phyloP scores from a whole-genome alignment of 352 stramenopile species.

The Phytophthora meadii region DNA sequence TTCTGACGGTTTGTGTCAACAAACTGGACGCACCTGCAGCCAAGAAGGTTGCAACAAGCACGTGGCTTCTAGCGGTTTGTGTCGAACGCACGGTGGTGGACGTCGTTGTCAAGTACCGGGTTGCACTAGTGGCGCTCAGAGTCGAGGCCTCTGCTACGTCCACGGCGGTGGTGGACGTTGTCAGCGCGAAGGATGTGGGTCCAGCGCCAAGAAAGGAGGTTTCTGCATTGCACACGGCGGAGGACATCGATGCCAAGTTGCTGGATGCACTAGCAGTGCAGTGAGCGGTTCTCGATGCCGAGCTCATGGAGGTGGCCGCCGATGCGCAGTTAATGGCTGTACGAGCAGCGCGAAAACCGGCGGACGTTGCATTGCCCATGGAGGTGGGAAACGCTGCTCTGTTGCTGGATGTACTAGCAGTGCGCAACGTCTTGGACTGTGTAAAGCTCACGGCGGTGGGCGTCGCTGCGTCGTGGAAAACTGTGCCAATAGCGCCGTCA shows the following conservation, averaged over 20 bases:
- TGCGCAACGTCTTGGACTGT: conserved; percentile 82
- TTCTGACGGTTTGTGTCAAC: conserved; percentile 60
- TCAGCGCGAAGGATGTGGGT: conserved; percentile 74
- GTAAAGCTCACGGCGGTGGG: conserved; percentile 87
- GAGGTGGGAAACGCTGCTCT: conserved; percentile 83
- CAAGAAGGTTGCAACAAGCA: conserved; percentile 74
- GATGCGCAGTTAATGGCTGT: conserved; percentile 75
- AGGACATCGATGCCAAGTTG: conserved; percentile 79
- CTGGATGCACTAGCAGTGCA: conserved; percentile 76
- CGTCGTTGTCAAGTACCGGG: conserved; percentile 80
- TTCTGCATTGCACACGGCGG: conserved; percentile 88
- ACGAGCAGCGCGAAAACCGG: conserved; percentile 87
- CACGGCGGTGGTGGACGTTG: conserved; percentile 83
- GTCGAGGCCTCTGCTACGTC: conserved; percentile 83
- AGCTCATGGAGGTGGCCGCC: conserved; percentile 81
- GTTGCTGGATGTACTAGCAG: conserved; percentile 77
- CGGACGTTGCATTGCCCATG: conserved; percentile 83
- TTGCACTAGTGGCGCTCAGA: conserved; percentile 85
- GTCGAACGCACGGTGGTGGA: conserved; percentile 79
- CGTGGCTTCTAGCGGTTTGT: conserved; percentile 80
- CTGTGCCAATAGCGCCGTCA: conserved; percentile 84
- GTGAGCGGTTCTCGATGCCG: conserved; percentile 83
- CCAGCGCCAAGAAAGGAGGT: conserved; percentile 86
- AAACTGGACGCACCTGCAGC: conserved; percentile 68
- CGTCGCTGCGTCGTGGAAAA: conserved; percentile 68